Evolutionary conservation across 2,329 filamentous ascomycete species (phyloP).

Genomic region (Volutella citrinella): DNA sequence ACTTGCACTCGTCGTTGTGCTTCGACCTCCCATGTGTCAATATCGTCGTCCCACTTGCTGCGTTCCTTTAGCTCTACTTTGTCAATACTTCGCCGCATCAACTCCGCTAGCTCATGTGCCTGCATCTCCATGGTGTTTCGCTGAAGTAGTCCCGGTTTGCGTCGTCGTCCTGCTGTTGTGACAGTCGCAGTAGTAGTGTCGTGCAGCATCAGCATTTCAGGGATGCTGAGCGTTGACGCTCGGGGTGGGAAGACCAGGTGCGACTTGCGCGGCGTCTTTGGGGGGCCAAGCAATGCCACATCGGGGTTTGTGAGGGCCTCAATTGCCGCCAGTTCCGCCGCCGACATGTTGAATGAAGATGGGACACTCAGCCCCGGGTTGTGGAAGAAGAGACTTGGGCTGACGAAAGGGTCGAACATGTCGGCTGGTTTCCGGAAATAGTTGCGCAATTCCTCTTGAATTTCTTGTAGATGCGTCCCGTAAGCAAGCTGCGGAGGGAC

Average conservation of each 20-base stretch:
- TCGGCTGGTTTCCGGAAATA: constrained; percentile 49
- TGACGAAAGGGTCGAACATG: constrained; percentile 60
- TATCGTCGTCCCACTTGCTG: constrained; percentile 38
- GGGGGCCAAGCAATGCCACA: background rate
- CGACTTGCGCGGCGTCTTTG: constrained; percentile 37
- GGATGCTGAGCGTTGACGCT: constrained; percentile 46
- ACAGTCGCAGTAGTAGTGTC: constrained; percentile 28
- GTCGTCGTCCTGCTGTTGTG: constrained; percentile 10
- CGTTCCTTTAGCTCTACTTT: constrained; percentile 44
- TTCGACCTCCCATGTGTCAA: constrained; percentile 31
- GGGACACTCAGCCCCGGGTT: constrained; percentile 47
- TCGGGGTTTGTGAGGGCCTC: constrained; percentile 23
- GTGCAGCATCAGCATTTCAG: constrained; percentile 47
- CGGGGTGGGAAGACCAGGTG: constrained; percentile 47
- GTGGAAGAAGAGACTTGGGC: constrained; percentile 57
- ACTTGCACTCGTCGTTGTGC: constrained; percentile 36
- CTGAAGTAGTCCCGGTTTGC: constrained; percentile 15
- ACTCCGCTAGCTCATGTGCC: constrained; percentile 42
- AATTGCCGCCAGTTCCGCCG: constrained; percentile 23
- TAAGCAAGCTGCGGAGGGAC: constrained; percentile 15
- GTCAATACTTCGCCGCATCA: constrained; percentile 49
- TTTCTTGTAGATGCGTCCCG: constrained; percentile 34
- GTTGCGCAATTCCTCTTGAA: constrained; percentile 33
- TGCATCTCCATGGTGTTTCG: constrained; percentile 46
- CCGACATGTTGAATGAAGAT: constrained; percentile 38